Evolutionary conservation across 768 basidiomycete genomes (phyloP).

Genomic region (Pleurotus pulmonarius): DNA sequence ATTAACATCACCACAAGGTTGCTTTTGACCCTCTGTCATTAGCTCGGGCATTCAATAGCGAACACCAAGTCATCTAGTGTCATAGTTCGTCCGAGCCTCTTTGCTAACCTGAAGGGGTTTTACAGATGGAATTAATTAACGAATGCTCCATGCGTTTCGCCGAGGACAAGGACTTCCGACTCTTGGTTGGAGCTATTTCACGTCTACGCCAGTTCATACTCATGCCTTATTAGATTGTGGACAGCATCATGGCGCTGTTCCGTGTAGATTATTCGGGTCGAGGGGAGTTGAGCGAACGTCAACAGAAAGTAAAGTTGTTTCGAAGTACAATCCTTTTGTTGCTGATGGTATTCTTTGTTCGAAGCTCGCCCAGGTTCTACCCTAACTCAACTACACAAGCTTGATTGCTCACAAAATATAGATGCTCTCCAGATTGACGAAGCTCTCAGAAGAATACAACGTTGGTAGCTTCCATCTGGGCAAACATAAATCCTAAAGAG

Average conservation of each 20-base stretch:
- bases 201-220: slow-evolving; percentile 3
- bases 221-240: slow-evolving; percentile 64
- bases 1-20: not conserved
- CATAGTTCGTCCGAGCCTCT: not conserved
- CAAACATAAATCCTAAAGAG: not conserved
- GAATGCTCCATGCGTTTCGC: slow-evolving; percentile 86
- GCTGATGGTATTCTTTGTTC: slow-evolving; percentile 1
- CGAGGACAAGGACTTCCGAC: slow-evolving; percentile 81
- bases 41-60: slow-evolving; percentile 91
- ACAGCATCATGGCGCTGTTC: slow-evolving; percentile 97
- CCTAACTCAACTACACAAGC: not conserved
- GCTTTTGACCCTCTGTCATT: not conserved
- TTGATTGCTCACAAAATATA: slow-evolving; percentile 21
- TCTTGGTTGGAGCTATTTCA: slow-evolving; percentile 44
- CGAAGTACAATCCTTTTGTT: not conserved
- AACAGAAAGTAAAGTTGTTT: slow-evolving; percentile 64
- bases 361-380: slow-evolving; percentile 76
- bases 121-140: slow-evolving; percentile 87
- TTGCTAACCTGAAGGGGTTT: slow-evolving; percentile 7
- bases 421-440: slow-evolving; percentile 90
- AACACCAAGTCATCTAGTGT: slow-evolving; percentile 68
- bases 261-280: slow-evolving; percentile 90
- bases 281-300: slow-evolving; percentile 91
- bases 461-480: slow-evolving; percentile 29
- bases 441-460: slow-evolving; percentile 90